These are phyloP conservation scores for Fistulina hepatica DNA, from an alignment of 1,284 basidiomycete species.

Conservation along the genomic window DNA sequence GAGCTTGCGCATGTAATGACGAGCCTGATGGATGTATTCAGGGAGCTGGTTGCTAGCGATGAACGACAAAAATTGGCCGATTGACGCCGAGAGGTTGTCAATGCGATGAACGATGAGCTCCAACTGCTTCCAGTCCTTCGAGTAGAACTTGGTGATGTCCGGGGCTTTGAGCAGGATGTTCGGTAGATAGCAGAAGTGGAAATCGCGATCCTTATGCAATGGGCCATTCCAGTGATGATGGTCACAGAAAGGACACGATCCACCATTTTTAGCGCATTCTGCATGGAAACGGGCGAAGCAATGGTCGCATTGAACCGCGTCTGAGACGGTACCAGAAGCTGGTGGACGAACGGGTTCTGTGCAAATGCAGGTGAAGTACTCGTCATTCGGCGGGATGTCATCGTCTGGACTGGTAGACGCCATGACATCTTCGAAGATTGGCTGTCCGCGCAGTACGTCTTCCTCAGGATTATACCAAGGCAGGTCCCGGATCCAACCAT, in stretches of 20 bases:
- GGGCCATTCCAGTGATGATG: conserved; percentile 81
- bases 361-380: conserved; percentile 77
- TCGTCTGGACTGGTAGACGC: conserved; percentile 63
- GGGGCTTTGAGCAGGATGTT: conserved; percentile 57
- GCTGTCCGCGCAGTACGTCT: conserved; percentile 44
- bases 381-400: conserved; percentile 62
- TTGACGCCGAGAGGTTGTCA: conserved; percentile 57
- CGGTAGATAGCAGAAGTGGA: conserved; percentile 70
- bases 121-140: conserved; percentile 63
- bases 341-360: conserved; percentile 62
- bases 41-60: conserved; percentile 59
- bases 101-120: conserved; percentile 67
- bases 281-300: conserved; percentile 77
- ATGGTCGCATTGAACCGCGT: conserved; percentile 79
- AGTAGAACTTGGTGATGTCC: conserved; percentile 63
- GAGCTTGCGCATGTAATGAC: conserved; percentile 78
- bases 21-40: conserved; percentile 66
- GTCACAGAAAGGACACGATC: conserved; percentile 80
- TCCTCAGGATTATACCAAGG: conserved; percentile 70
- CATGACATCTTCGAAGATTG: conserved; percentile 59
- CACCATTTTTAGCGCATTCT: conserved; percentile 71
- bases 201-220: conserved; percentile 66
- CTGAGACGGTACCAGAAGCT: conserved; percentile 55
- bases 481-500: conserved; percentile 57
- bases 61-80: conserved; percentile 68